phyloP scores from a whole-genome alignment of 2,329 filamentous ascomycete genomes.

The Phoma sp. region DNA sequence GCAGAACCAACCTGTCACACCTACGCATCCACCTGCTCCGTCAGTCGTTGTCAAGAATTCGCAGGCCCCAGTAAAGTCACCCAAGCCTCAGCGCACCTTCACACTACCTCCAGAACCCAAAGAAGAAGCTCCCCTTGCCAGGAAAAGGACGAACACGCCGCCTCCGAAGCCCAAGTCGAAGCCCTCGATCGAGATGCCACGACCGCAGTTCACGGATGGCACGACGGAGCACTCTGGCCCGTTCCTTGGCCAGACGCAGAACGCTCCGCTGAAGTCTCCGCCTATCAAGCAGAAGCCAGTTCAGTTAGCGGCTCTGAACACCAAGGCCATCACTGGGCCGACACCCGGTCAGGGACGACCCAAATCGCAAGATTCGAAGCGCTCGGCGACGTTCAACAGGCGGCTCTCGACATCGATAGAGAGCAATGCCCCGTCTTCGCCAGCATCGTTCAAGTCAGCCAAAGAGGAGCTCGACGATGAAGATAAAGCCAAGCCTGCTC shows the following conservation, averaged over 20 bases:
- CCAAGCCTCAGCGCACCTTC: constrained; percentile 51
- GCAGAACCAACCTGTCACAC: constrained; percentile 48
- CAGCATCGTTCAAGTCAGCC: constrained; percentile 46
- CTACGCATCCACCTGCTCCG: constrained; percentile 24
- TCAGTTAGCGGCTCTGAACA: constrained; percentile 31
- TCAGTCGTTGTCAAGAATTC: constrained; percentile 30
- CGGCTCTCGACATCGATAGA: constrained; percentile 37
- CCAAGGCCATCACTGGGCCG: constrained; percentile 24
- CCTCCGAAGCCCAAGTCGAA: constrained; percentile 39
- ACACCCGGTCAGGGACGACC: constrained; percentile 29
- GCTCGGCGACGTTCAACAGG: constrained; percentile 25
- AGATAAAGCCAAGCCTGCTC: constrained; percentile 3
- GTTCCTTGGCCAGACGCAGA: constrained; percentile 23
- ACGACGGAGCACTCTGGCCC: constrained; percentile 17
- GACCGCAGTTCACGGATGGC: constrained; percentile 25
- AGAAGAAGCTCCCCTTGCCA: constrained; percentile 25
- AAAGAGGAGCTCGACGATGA: constrained; percentile 33
- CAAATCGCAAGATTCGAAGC: constrained; percentile 34
- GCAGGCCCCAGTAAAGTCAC: constrained; percentile 49
- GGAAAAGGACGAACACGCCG: constrained; percentile 31
- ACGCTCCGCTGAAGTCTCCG: constrained; percentile 35
- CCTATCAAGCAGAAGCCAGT: constrained; percentile 36
- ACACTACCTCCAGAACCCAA: constrained; percentile 38
- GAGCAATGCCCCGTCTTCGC: constrained; percentile 39
- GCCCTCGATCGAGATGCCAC: constrained; percentile 30